Base-by-base conservation (phyloP, 148 eudicot genomes). In the Drosera capensis region DNA sequence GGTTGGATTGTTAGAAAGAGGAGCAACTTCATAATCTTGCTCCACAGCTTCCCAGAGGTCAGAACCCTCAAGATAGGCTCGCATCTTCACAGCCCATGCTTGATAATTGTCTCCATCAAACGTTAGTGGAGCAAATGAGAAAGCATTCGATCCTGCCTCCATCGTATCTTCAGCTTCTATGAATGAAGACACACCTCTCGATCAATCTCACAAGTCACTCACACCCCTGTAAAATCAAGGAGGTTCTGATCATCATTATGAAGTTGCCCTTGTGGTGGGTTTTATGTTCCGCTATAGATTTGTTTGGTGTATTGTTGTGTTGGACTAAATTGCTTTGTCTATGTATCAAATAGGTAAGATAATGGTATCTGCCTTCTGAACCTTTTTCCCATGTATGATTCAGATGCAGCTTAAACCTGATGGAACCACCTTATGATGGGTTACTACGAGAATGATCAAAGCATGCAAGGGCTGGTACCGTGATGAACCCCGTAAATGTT, bases 401-500 rank as follows among this genome's bases (percentile, higher is more conserved):
- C 71, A 64, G 82, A 65, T 80, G 52, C 94, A 80, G 58, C 66
- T 88, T 64, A n/a, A 88, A 88, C 68, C 66, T 88, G 59, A 83
- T 88, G 96, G 96, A 83, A 70, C 94, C 83, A 37, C 94, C 96
- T 9, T 74, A 88, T 57, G 96, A 88, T 59, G n/a, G 75, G 71
- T 56, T 88, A 79, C 60, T 83, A 72, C 56, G 86, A 79, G 44
- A 70, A 72, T 57, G 83, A 70, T 60, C 82, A 71, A 49, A 74
- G 73, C 56, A 77, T 85, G 68, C 86, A 74, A 40, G 86, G 94
- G 53, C 77, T 88, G 94, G 96, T 88, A 75, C 34, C 86, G 40
- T 51, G 42, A 44, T 60, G 45, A 18, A 48, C 14, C 57, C 17
- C 29, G 13, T 53, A 24, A n/a, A n/a, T 20, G 20, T 15, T 3